Percentiles rank a stretch among this genome's conserved stretches.
Conservation (phyloP, 768 basidiomycete species). For the Agrocybe pediades region DNA sequence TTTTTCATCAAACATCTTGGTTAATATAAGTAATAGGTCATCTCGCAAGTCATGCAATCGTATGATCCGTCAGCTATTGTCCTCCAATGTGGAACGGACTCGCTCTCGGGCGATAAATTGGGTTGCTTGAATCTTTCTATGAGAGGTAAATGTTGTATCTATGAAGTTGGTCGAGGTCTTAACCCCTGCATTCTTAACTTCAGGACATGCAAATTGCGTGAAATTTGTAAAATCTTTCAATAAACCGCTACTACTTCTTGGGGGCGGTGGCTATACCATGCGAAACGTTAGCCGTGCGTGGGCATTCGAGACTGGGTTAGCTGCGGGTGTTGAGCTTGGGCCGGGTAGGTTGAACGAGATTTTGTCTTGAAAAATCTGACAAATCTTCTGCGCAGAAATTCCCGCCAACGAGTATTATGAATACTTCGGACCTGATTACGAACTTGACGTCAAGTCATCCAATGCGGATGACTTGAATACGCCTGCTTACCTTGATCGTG, state of each 20-base stretch:
- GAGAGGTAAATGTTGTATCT: constrained; percentile 55
- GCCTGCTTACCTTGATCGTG: constrained; percentile 88
- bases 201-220: constrained; percentile 96
- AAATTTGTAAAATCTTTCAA: constrained; percentile 97
- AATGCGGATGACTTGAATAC: constrained; percentile 97
- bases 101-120: constrained; percentile 92
- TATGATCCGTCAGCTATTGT: constrained; percentile 96
- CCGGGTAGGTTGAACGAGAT: constrained; percentile 55
- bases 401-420: constrained; percentile 99
- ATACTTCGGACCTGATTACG: constrained; percentile 97
- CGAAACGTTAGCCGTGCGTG: constrained; percentile 95
- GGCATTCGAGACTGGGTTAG: constrained; percentile 98
- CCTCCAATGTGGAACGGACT: constrained; percentile 97
- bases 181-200: background rate
- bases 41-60: constrained; percentile 89
- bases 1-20: background rate
- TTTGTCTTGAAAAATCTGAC: background rate
- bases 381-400: constrained; percentile 59
- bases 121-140: constrained; percentile 97
- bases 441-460: constrained; percentile 90
- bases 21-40: constrained; percentile 57
- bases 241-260: constrained; percentile 89
- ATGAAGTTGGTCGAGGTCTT: background rate
- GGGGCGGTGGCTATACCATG: constrained; percentile 99
- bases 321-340: constrained; percentile 94